phyloP scores from a whole-genome alignment of 768 basidiomycete genomes.

The Pleurotus ostreatus region DNA sequence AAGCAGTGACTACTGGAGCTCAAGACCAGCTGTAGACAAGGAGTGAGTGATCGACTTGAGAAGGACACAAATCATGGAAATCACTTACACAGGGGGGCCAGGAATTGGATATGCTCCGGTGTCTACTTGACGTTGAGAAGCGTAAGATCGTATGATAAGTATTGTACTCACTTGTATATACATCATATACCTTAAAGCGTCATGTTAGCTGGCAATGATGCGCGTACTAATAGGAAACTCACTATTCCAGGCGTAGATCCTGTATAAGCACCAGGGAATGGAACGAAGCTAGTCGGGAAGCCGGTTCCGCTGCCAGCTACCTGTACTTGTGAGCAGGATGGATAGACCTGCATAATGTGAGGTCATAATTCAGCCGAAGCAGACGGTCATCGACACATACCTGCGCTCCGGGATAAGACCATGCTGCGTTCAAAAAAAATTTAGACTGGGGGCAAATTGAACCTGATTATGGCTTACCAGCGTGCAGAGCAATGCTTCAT shows the following conservation, averaged over 20 bases:
- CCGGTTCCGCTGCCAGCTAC: constrained; percentile 44
- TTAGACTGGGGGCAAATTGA: not conserved
- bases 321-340: constrained; percentile 40
- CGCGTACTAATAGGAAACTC: no score
- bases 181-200: no score
- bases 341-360: constrained; percentile 29
- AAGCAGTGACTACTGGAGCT: no score
- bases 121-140: no score
- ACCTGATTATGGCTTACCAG: constrained; percentile 18
- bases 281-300: constrained; percentile 38
- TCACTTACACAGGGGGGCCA: no score
- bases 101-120: no score
- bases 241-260: not conserved
- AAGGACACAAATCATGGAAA: no score
- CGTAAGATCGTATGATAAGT: no score
- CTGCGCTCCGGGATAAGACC: constrained; percentile 34
- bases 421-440: constrained; percentile 19
- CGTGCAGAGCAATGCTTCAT: constrained; percentile 34
- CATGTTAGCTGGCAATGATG: no score
- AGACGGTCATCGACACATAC: not conserved
- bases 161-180: no score
- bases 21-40: no score
- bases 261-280: constrained; percentile 44
- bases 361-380: not conserved
- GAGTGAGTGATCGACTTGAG: no score